Percentiles rank a stretch among this genome's conserved stretches.
These are phyloP conservation scores for Puccinia horiana DNA, from an alignment of 1,284 basidiomycete genomes.

Conservation along the genomic window DNA sequence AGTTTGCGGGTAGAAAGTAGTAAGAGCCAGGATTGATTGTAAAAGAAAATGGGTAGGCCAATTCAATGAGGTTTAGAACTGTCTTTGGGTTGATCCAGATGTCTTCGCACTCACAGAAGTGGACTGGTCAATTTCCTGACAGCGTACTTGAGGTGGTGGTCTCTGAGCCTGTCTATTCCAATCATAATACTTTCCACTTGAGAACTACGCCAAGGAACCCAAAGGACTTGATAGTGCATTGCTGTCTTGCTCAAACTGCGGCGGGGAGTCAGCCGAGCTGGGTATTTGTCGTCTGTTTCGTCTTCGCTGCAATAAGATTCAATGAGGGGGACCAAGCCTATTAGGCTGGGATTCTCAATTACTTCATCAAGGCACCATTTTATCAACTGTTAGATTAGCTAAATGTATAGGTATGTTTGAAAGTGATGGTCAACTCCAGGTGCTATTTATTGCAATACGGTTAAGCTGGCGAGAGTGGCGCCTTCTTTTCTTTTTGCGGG, in stretches of 20 bases:
- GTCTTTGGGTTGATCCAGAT: too few relatives aligned
- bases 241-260: not conserved
- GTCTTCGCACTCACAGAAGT: too few relatives aligned
- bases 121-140: too few relatives aligned
- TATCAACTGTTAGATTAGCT: not conserved
- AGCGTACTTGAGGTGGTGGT: too few relatives aligned
- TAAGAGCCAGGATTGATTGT: too few relatives aligned
- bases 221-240: not conserved
- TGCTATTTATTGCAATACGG: not conserved
- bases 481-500: not conserved
- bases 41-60: too few relatives aligned
- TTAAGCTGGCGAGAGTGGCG: not conserved
- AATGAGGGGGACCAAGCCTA: not conserved
- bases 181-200: not conserved
- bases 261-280: not conserved
- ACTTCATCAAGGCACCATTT: not conserved
- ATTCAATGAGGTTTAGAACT: too few relatives aligned
- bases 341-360: not conserved
- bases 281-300: slow-evolving; percentile 13
- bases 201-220: not conserved
- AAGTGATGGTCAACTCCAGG: too few relatives aligned
- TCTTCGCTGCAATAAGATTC: not conserved
- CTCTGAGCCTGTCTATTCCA: too few relatives aligned
- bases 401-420: too few relatives aligned
- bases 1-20: too few relatives aligned